Conservation (phyloP, 2,329 filamentous ascomycete genomes). For the Pyricularia sp. region DNA sequence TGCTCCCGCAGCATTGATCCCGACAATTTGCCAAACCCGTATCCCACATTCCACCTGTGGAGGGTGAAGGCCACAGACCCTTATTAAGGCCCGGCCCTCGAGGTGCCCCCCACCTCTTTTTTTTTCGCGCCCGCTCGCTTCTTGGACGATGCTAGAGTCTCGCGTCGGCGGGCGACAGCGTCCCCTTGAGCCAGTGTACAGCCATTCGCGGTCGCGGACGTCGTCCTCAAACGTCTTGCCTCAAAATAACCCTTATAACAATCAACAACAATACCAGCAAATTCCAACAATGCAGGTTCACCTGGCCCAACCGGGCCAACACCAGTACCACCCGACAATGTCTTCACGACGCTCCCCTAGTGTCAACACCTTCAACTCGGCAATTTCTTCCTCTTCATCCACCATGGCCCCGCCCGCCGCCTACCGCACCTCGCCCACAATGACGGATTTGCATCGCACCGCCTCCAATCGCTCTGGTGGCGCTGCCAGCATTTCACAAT, state of each 20-base stretch:
- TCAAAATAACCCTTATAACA: not conserved
- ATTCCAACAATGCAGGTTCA: conserved; percentile 18
- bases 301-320: conserved; percentile 16
- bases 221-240: conserved; percentile 46
- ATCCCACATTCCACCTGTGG: not conserved
- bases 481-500: conserved; percentile 24
- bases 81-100: not conserved
- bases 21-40: not conserved
- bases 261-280: conserved; percentile 11
- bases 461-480: conserved; percentile 68
- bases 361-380: conserved; percentile 56
- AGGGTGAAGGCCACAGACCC: not conserved
- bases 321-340: conserved; percentile 22
- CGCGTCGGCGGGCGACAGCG: conserved; percentile 20
- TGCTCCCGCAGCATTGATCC: not conserved
- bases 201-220: conserved; percentile 46
- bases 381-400: conserved; percentile 45
- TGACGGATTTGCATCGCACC: conserved; percentile 57
- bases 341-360: conserved; percentile 48
- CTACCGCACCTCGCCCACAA: conserved; percentile 45
- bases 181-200: conserved; percentile 27
- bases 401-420: conserved; percentile 40
- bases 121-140: not conserved
- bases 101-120: not conserved
- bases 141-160: conserved; percentile 19